Evolutionary conservation across 1,139 yeast genomes (phyloP), one percentile per base, ranked within the genome.

Genomic region (Yamadazyma atmosphaerica): DNA sequence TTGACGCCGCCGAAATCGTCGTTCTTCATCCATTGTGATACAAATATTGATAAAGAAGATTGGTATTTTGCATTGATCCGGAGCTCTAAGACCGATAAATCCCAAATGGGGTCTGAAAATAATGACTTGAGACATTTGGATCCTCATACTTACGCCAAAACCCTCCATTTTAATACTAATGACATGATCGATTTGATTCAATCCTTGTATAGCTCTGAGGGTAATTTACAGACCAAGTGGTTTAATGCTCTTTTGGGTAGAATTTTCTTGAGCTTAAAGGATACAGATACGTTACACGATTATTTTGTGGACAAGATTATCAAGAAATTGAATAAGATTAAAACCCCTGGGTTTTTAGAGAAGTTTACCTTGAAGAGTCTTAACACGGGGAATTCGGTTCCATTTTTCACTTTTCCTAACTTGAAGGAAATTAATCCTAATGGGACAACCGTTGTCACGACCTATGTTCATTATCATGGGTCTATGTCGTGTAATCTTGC

Each of bases 201-300:
- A 53, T 77, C 86, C 0, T 58, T 88, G 33, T 86, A 88, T 52
- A 81, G 95, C 2, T 78, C 90, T 0, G 95, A 86, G 51, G 89
- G 89, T 1, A 94, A 88, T 52, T 60, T 86, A 22, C 85, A 86
- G 29, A 81, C 95, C 0, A 80, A 87, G 54, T 92, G 98, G 98
- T 61, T 92, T 22, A 92, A 92, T 60, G 96, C 96, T 0, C 49
- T 90, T 6, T 52, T 86, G 10, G 98, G 98, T 0, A 69, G 98
- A 42, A 49, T 90, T 16, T 92, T 90, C 53, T 64, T 92, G 24
- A 78, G 89, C 0, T 62, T 86, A 13, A 89, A 88, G 52, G 74
- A 79, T 33, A 89, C 98, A 0, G 79, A 79, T 14, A 67, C 72
- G 18, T 71, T 89, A 49, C 81, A 81, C 37, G 65, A 73, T 35